A percentile compares a stretch with the other conserved stretches of the same genome.
phyloP scores from a whole-genome alignment of 257 asterid species.

The Penstemon newberryi region DNA sequence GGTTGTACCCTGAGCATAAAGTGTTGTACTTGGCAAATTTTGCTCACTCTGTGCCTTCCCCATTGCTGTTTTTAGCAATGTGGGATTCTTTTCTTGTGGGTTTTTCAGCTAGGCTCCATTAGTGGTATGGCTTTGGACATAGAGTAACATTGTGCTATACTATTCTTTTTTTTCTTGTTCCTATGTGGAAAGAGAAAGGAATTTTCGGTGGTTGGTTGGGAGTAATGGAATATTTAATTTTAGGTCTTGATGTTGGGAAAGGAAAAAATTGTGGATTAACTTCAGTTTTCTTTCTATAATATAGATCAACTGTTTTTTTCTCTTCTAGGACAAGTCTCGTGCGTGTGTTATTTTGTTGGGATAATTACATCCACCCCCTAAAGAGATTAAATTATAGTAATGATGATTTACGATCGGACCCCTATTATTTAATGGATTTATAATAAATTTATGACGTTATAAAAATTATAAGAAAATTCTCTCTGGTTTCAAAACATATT shows the following conservation, averaged over 20 bases:
- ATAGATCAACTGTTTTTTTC: constrained; percentile 45
- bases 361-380: too few relatives aligned
- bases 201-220: constrained; percentile 35
- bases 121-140: constrained; percentile 42
- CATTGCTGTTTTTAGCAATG: constrained; percentile 65
- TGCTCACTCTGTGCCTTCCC: constrained; percentile 74
- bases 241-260: constrained; percentile 23
- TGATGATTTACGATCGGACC: too few relatives aligned
- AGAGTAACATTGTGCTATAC: constrained; percentile 9
- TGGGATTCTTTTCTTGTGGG: constrained; percentile 41
- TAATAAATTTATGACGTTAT: too few relatives aligned
- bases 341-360: too few relatives aligned
- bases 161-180: constrained; percentile 10
- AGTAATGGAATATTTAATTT: constrained; percentile 31
- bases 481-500: too few relatives aligned
- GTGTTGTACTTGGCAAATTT: constrained; percentile 42
- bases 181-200: constrained; percentile 28
- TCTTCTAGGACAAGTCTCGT: constrained; percentile 35
- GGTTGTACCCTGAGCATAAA: constrained; percentile 48
- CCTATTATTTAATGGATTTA: too few relatives aligned
- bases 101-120: constrained; percentile 41
- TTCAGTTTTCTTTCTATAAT: constrained; percentile 19
- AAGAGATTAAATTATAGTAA: too few relatives aligned
- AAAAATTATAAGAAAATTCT: too few relatives aligned
- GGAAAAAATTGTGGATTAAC: constrained; percentile 42